phyloP scores from a whole-genome alignment of 495 filamentous ascomycete species.

The Hyphodiscus hymeniophilus region DNA sequence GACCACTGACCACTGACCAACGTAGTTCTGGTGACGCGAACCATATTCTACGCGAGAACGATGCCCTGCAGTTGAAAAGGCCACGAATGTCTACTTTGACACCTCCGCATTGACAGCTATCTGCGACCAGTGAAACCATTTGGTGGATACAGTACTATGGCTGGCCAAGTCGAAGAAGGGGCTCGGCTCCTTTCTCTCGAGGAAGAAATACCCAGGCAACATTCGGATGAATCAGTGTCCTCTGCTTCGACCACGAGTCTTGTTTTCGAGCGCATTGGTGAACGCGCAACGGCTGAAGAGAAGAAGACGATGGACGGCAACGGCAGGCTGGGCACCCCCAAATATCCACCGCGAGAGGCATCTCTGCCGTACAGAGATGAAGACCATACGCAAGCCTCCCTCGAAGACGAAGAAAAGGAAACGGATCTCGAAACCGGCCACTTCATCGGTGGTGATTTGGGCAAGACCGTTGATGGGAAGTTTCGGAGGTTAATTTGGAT shows the following conservation, averaged over 20 bases:
- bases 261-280: slow-evolving; percentile 64
- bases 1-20: too few species aligned
- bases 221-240: slow-evolving; percentile 51
- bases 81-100: slow-evolving; percentile 1
- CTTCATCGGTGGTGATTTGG: slow-evolving; percentile 16
- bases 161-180: slow-evolving; percentile 18
- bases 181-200: slow-evolving; percentile 17
- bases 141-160: slow-evolving; percentile 21
- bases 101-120: slow-evolving; percentile 11
- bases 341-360: slow-evolving; percentile 15
- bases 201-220: slow-evolving; percentile 18
- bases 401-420: slow-evolving; percentile 31
- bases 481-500: slow-evolving; percentile 61
- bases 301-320: slow-evolving; percentile 10
- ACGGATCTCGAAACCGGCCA: slow-evolving; percentile 38
- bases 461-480: slow-evolving; percentile 46
- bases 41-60: too few species aligned
- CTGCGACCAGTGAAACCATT: slow-evolving; percentile 14
- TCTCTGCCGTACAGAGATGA: slow-evolving; percentile 14
- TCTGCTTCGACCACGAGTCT: slow-evolving; percentile 71
- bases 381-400: slow-evolving; percentile 6
- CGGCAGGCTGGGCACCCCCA: slow-evolving; percentile 17
- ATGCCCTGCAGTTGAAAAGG: neutral
- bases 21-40: too few species aligned
- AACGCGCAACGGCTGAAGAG: slow-evolving; percentile 25